phyloP scores from a whole-genome alignment of 164 flowering plant species.

The Stephania japonica region DNA sequence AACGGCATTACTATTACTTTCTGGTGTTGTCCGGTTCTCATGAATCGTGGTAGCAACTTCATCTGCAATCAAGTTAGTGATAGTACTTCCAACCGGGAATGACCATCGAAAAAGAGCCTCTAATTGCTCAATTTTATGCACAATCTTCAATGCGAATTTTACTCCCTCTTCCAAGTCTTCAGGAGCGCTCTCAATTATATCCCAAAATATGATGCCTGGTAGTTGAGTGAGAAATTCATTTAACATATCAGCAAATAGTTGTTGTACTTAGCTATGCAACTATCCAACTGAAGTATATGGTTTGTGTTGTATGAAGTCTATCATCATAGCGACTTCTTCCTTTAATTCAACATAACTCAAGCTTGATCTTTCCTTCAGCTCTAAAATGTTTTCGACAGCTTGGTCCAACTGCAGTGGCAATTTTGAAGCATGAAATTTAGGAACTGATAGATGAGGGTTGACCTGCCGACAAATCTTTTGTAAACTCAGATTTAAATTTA shows the following conservation, averaged over 20 bases:
- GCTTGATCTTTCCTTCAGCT: neutral
- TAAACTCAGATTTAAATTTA: neutral
- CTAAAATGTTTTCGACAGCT: neutral
- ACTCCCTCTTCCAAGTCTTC: neutral
- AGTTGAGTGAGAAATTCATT: neutral
- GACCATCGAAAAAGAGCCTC: neutral
- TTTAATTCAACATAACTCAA: neutral
- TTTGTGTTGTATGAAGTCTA: neutral
- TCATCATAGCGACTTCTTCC: slow-evolving; percentile 1
- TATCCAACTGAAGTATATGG: neutral
- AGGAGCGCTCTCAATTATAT: neutral
- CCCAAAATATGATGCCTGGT: neutral
- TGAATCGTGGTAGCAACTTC: neutral
- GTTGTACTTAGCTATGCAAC: neutral
- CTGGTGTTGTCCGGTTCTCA: no score
- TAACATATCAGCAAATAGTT: neutral
- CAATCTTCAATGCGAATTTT: neutral
- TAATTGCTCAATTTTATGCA: slow-evolving; percentile 2
- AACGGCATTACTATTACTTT: no score
- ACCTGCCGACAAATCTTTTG: neutral
- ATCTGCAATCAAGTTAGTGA: neutral
- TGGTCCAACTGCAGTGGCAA: neutral
- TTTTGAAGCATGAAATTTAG: neutral
- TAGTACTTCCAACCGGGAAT: slow-evolving; percentile 1
- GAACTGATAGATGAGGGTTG: neutral